Evolutionary conservation across 169 alveolate genomes (phyloP).

Genomic region (Plasmodium coatneyi): DNA sequence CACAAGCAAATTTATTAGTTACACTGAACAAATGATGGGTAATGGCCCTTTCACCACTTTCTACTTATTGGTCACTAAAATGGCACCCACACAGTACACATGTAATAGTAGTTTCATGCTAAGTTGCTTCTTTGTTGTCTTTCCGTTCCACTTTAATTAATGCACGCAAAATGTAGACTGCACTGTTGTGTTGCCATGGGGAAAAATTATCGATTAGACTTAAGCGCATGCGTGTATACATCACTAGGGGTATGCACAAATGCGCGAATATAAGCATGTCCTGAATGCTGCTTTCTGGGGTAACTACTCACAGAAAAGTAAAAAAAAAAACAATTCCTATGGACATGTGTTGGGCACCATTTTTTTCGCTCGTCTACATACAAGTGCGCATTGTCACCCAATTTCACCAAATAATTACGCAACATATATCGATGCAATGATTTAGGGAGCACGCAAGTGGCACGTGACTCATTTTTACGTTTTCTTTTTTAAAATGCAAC

Average conservation of each 20-base stretch:
- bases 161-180: constrained; percentile 3
- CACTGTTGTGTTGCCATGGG: neutral
- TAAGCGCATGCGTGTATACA: neutral
- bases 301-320: neutral
- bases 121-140: neutral
- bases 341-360: constrained; percentile 6
- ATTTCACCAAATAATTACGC: neutral
- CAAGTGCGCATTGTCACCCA: neutral
- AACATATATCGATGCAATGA: neutral
- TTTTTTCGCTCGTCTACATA: neutral
- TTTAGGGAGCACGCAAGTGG: neutral
- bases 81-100: neutral
- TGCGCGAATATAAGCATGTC: neutral
- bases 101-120: neutral
- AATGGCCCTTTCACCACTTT: neutral
- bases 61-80: neutral
- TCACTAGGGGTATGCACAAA: neutral
- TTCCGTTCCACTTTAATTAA: neutral
- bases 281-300: neutral
- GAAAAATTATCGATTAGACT: neutral
- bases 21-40: neutral
- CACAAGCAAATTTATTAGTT: neutral
- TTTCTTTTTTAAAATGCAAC: constrained; percentile 2
- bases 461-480: neutral
- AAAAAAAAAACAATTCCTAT: constrained; percentile 6